Evolutionary conservation across 2,329 filamentous ascomycete species (phyloP), one percentile per base, ranked within the genome.

Genomic region (Colletotrichum navitas): DNA sequence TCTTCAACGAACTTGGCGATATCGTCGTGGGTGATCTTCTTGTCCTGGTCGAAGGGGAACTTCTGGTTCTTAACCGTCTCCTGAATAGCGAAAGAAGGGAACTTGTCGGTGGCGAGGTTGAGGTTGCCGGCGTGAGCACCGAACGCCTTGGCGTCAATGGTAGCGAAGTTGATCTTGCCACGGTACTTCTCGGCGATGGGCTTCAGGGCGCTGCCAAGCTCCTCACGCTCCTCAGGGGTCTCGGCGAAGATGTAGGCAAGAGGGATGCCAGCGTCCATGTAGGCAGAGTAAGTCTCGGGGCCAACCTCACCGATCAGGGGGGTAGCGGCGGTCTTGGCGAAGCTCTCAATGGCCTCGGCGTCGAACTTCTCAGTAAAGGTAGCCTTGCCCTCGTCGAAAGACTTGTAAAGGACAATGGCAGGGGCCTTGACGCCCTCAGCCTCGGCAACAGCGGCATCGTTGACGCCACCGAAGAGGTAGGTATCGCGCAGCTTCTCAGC

Each of bases 231-330:
- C 85, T 98, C 95, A 36, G 89, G 81, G 56, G 93, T 95, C 86
- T 98, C 95, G 75, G 95, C 92, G 84, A 99, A 98, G 85, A 99
- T 97, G 87, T 98, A 99, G 75, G 94, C 96, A 74, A 99, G 91
- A 73, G 96, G 96, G 76, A 98, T 88, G 76, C 94, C 94, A 77
- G 95, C 90, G 66, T 91, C 90, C 93, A 75, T 99, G 89, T 99
- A 99, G 80, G 89, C 90, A 73, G 93, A 89, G 87, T 99, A 99
- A 75, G 96, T 99, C 84, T 98, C 96, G 74, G 96, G 96, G 78
- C 95, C 95, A 77, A 99, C 93, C 86, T 98, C 96, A 74, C 96
- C 96, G 76, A 99, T 92, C 78, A 99, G 87, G 75, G 96, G 96
- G 72, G 93, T 97, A 76, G 95, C 91, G 73, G 94, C 87, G 60